Evolutionary conservation across 345 rosid species (phyloP).

Genomic region (Physaria fendleri): DNA sequence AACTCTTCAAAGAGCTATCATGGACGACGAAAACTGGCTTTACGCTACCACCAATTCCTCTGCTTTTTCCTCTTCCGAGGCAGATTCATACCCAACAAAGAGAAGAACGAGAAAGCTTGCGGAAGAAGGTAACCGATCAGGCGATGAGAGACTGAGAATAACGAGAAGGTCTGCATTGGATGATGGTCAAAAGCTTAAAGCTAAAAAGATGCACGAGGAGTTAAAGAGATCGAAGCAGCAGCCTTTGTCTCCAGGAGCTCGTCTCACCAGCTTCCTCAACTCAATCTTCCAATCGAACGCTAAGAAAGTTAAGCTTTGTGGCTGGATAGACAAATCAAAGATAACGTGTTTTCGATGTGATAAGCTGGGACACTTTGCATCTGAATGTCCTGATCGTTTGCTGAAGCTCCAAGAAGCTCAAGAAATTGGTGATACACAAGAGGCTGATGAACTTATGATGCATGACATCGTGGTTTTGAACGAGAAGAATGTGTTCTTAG

Average conservation of each 20-base stretch:
- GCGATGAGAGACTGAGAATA: constrained; percentile 5
- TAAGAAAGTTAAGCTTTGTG: constrained; percentile 72
- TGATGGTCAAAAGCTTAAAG: constrained; percentile 34
- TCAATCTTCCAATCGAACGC: constrained; percentile 63
- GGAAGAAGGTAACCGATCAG: neutral
- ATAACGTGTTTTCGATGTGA: no score
- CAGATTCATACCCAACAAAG: constrained; percentile 31
- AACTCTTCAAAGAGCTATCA: constrained; percentile 34
- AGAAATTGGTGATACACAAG: no score
- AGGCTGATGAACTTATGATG: no score
- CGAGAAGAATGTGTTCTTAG: no score
- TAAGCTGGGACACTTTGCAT: no score
- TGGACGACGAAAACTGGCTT: constrained; percentile 49
- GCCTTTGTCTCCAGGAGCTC: constrained; percentile 72
- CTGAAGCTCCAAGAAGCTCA: no score
- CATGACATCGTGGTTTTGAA: no score
- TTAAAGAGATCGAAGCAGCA: constrained; percentile 75
- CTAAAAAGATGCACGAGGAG: constrained; percentile 48
- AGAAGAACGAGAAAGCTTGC: constrained; percentile 27
- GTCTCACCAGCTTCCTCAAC: constrained; percentile 60
- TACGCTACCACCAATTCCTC: constrained; percentile 38
- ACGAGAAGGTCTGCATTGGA: neutral
- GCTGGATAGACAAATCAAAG: no score
- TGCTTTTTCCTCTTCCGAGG: constrained; percentile 49
- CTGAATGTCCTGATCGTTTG: no score